Evolutionary conservation across 163 green algal species (phyloP).

Genomic region (Volvox carteri): DNA sequence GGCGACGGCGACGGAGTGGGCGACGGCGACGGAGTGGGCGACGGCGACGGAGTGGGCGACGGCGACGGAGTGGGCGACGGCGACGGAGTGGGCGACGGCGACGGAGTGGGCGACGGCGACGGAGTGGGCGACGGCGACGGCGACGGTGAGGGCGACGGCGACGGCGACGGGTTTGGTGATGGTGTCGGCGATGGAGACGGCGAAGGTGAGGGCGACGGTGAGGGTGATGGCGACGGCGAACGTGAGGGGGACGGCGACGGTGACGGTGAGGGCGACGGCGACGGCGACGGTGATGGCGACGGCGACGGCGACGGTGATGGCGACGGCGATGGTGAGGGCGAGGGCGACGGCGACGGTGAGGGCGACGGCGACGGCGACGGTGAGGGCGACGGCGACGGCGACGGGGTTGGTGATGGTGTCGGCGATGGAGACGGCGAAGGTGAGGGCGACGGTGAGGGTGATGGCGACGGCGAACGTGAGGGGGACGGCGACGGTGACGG

Average conservation of each 20-base stretch:
- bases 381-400: not conserved
- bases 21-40: not conserved
- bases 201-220: not conserved
- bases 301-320: not conserved
- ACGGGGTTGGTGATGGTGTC: not conserved
- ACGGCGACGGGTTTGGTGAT: not conserved
- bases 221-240: not conserved
- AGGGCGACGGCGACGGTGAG: not conserved
- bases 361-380: not conserved
- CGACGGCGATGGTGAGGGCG: not conserved
- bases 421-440: not conserved
- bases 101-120: not conserved
- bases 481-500: not conserved
- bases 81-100: not conserved
- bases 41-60: not conserved
- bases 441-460: not conserved
- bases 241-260: not conserved
- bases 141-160: not conserved
- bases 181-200: not conserved
- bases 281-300: not conserved
- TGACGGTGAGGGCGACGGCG: not conserved
- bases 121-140: not conserved
- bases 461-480: not conserved
- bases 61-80: not conserved
- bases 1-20: conserved; percentile 1